Conservation (phyloP, 208 protist genomes). For the Leishmania mexicana region DNA sequence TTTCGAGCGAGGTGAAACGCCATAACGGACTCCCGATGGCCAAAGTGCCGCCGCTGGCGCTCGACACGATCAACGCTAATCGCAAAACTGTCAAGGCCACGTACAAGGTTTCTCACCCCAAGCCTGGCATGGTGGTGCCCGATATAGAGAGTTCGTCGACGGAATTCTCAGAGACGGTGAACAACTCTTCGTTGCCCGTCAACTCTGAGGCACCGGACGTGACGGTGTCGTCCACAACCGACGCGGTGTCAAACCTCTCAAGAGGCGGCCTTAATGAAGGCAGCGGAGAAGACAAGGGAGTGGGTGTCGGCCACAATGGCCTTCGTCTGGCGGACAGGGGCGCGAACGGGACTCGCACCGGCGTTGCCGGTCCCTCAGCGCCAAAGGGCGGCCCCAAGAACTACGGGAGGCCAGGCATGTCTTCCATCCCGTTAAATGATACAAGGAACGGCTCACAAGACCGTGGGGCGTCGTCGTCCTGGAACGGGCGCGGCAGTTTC, state of each 20-base stretch:
- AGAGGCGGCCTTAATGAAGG: no score
- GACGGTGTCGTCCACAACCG: constrained; percentile 39
- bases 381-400: constrained; percentile 10
- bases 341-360: neutral
- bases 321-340: neutral
- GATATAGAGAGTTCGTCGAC: no score
- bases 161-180: constrained; percentile 9
- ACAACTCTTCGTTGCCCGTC: neutral
- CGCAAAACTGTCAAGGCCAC: constrained; percentile 12
- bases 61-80: constrained; percentile 23
- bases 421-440: neutral
- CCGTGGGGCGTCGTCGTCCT: neutral
- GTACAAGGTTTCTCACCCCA: constrained; percentile 1
- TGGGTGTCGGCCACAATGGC: neutral
- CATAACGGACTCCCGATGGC: constrained; percentile 7
- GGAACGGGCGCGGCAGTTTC: neutral
- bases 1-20: constrained; percentile 20
- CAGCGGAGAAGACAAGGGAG: no score
- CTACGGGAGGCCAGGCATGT: neutral
- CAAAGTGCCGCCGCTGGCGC: constrained; percentile 29
- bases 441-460: neutral
- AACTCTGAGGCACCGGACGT: constrained; percentile 15
- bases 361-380: neutral
- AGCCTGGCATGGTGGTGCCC: neutral
- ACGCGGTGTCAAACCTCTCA: constrained; percentile 5